Percentiles rank a stretch among this genome's conserved stretches.
These are phyloP conservation scores for Rugiboletus extremiorientalis DNA, from an alignment of 1,284 basidiomycete species.

Conservation along the genomic window DNA sequence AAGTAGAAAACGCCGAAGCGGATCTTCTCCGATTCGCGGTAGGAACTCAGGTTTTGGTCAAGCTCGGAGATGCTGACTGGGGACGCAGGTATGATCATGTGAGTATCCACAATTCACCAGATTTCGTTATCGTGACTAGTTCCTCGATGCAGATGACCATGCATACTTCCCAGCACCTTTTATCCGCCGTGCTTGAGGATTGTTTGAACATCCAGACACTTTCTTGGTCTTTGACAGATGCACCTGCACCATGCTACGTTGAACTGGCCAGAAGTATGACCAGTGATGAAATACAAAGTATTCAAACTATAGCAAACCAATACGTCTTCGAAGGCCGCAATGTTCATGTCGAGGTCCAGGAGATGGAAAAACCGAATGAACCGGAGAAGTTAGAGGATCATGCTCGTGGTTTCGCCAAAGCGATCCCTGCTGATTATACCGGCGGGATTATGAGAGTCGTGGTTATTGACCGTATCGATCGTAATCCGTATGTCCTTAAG, in stretches of 20 bases:
- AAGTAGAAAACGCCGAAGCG: constrained; percentile 42
- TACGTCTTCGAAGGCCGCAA: constrained; percentile 62
- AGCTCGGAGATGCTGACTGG: constrained; percentile 63
- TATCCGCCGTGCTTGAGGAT: constrained; percentile 79
- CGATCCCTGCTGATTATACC: constrained; percentile 68
- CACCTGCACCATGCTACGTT: constrained; percentile 70
- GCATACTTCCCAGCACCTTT: constrained; percentile 82
- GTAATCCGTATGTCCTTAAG: constrained; percentile 61
- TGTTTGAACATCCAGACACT: constrained; percentile 72
- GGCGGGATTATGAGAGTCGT: constrained; percentile 81
- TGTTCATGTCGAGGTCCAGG: constrained; percentile 68
- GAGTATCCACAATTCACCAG: constrained; percentile 26
- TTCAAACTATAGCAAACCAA: constrained; percentile 68
- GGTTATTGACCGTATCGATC: constrained; percentile 78
- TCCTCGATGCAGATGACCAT: constrained; percentile 62
- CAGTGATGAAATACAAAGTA: constrained; percentile 56
- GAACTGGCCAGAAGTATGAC: constrained; percentile 75
- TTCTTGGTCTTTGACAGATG: constrained; percentile 78
- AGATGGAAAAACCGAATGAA: constrained; percentile 48
- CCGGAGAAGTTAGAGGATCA: constrained; percentile 41
- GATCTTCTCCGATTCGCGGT: constrained; percentile 47
- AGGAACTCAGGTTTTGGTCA: constrained; percentile 56
- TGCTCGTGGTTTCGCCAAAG: constrained; percentile 52
- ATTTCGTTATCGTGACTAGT: background rate
- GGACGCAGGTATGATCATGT: constrained; percentile 79